Evolutionary conservation across 2,329 filamentous ascomycete species (phyloP).

Genomic region (Periconia macrospinosa): DNA sequence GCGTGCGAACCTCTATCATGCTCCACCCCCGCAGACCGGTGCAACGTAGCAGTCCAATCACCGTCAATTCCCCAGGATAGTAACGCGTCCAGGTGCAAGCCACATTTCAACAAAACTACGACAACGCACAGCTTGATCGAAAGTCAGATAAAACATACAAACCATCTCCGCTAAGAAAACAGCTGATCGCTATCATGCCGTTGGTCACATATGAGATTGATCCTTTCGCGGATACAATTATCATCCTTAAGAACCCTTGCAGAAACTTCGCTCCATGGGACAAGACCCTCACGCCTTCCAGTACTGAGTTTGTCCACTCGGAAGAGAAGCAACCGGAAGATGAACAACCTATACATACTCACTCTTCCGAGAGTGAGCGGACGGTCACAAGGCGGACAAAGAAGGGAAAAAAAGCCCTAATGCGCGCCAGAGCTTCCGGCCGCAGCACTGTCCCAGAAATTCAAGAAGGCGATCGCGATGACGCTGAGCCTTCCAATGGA

Average conservation of each 20-base stretch:
- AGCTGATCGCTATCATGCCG: slow-evolving; percentile 1
- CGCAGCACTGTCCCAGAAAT: not conserved
- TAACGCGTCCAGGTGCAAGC: slow-evolving; percentile 1
- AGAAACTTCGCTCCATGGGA: slow-evolving; percentile 9
- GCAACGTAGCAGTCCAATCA: slow-evolving; percentile 1
- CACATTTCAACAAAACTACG: not conserved
- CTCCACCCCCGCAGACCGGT: not conserved
- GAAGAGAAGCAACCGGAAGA: not conserved
- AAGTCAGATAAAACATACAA: slow-evolving; percentile 1
- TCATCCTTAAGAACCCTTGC: slow-evolving; percentile 6
- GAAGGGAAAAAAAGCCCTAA: not conserved
- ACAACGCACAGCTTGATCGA: slow-evolving; percentile 1
- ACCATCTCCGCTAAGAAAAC: too few species aligned
- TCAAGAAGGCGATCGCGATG: not conserved
- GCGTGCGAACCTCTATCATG: slow-evolving; percentile 1
- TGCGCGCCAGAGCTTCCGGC: not conserved
- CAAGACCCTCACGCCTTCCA: not conserved
- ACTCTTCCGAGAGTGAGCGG: not conserved
- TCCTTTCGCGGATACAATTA: slow-evolving; percentile 8
- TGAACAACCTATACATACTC: slow-evolving; percentile 1
- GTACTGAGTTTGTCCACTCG: not conserved
- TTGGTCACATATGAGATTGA: slow-evolving; percentile 3
- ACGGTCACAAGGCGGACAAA: not conserved
- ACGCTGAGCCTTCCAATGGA: slow-evolving; percentile 2
- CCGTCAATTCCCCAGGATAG: not conserved